These are phyloP conservation scores for Tuber aestivum DNA, from an alignment of 495 filamentous ascomycete species.

Conservation along the genomic window DNA sequence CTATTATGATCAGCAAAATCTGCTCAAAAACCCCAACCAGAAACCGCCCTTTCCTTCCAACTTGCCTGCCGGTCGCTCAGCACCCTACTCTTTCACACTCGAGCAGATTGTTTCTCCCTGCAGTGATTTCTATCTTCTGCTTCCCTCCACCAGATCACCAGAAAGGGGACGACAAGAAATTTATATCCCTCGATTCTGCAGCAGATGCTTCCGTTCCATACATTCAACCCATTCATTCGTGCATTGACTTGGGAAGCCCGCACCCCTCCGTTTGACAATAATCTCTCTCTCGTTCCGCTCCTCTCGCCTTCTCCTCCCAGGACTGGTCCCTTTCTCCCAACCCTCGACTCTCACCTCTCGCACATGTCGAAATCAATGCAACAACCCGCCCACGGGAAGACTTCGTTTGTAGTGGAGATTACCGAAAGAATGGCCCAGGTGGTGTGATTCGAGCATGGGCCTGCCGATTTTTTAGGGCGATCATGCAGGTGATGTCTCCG, in stretches of 20 bases:
- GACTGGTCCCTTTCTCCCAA: neutral
- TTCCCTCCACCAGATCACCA: neutral
- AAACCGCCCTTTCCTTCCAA: neutral
- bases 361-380: neutral
- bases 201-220: neutral
- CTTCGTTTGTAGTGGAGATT: slow-evolving; percentile 2
- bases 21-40: neutral
- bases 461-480: neutral
- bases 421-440: neutral
- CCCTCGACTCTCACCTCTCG: neutral
- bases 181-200: neutral
- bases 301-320: neutral
- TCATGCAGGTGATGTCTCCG: neutral
- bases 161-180: neutral
- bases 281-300: neutral
- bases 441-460: neutral
- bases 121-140: neutral
- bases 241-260: neutral
- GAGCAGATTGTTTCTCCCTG: neutral
- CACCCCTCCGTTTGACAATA: neutral
- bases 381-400: neutral
- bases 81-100: neutral
- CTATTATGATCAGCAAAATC: neutral
- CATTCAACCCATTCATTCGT: neutral
- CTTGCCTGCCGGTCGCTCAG: neutral